Percentiles rank a stretch among this genome's conserved stretches.
Conservation (phyloP, 805 yeast species). For the Jamesozyma piceae region DNA sequence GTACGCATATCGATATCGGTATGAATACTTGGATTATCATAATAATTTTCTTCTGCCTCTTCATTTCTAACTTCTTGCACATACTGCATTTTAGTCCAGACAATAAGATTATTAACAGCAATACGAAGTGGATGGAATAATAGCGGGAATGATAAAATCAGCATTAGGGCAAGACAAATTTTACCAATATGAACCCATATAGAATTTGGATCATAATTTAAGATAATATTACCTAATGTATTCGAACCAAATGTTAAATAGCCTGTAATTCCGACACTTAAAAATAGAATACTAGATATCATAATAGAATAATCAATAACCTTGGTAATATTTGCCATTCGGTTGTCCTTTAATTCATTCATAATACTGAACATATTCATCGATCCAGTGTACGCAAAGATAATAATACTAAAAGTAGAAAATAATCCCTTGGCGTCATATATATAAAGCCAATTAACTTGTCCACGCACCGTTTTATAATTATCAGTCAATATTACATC, state of each 20-base stretch:
- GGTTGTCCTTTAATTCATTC: constrained; percentile 53
- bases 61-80: not conserved
- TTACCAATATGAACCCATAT: constrained; percentile 45
- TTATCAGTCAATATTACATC: constrained; percentile 27
- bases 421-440: constrained; percentile 39
- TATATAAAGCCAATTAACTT: constrained; percentile 34
- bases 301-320: constrained; percentile 42
- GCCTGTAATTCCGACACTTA: constrained; percentile 58
- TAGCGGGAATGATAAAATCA: constrained; percentile 65
- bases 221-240: constrained; percentile 56
- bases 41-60: constrained; percentile 6
- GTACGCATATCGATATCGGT: not conserved
- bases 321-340: constrained; percentile 37
- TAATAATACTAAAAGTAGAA: constrained; percentile 62
- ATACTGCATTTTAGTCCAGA: constrained; percentile 33
- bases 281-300: constrained; percentile 48
- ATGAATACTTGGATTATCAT: not conserved
- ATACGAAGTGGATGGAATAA: constrained; percentile 77
- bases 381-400: constrained; percentile 75
- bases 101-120: constrained; percentile 55
- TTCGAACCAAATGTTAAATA: constrained; percentile 64
- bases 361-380: constrained; percentile 73
- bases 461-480: constrained; percentile 37
- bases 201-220: constrained; percentile 52
- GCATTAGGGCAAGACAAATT: constrained; percentile 59